Percentiles rank a stretch among this genome's conserved stretches.
These are phyloP conservation scores for Aureobasidium lini DNA, from an alignment of 2,329 filamentous ascomycete species.

Conservation along the genomic window DNA sequence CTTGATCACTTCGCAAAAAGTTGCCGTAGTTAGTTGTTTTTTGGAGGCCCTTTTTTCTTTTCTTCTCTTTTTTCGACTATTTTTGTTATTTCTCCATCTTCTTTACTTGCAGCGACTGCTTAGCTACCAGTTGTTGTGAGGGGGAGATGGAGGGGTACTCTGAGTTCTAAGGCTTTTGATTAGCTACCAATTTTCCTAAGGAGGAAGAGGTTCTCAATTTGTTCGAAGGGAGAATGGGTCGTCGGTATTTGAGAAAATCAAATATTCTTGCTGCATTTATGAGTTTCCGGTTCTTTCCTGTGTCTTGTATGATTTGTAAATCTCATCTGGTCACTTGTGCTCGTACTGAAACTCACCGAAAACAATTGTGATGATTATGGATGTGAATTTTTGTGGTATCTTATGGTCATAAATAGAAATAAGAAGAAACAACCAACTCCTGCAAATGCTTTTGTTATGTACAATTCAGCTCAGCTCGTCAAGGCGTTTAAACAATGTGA, in stretches of 20 bases:
- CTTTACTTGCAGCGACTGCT: not conserved
- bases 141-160: not conserved
- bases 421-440: not conserved
- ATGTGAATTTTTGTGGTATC: not conserved
- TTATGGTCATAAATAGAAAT: not conserved
- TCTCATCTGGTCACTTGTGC: not conserved
- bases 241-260: not conserved
- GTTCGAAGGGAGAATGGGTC: not conserved
- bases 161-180: no score
- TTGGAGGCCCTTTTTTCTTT: no score
- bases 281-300: not conserved
- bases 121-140: not conserved
- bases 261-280: not conserved
- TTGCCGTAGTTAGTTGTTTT: not conserved
- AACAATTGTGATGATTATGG: not conserved
- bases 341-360: not conserved
- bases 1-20: not conserved
- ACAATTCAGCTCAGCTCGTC: no score
- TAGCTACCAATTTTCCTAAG: no score
- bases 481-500: slow-evolving; percentile 20
- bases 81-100: no score
- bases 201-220: no score
- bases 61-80: no score
- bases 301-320: not conserved
- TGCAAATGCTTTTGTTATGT: not conserved